These are phyloP conservation scores for Penicillium sp. DNA, from an alignment of 2,329 filamentous ascomycete genomes.

Conservation along the genomic window DNA sequence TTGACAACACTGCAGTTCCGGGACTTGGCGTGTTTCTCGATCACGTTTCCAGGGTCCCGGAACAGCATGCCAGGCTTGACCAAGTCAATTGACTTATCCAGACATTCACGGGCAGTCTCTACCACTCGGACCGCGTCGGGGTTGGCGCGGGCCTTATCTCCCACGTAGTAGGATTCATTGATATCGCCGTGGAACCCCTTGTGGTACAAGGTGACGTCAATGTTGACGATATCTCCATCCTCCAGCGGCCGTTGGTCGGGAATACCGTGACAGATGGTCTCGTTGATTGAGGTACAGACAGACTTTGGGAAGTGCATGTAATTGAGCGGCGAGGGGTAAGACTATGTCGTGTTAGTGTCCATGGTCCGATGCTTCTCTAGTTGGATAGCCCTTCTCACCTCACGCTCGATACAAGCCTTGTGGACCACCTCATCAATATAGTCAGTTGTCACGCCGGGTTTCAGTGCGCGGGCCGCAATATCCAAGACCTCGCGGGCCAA, in stretches of 20 bases:
- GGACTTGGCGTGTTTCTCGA: conserved; percentile 90
- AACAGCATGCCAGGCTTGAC: conserved; percentile 93
- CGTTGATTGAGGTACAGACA: conserved; percentile 92
- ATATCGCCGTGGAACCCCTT: conserved; percentile 93
- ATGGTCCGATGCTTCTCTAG: neutral
- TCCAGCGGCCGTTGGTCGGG: conserved; percentile 83
- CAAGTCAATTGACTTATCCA: conserved; percentile 85
- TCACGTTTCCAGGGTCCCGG: conserved; percentile 88
- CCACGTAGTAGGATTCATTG: conserved; percentile 98
- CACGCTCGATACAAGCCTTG: conserved; percentile 87
- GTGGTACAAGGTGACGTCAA: conserved; percentile 93
- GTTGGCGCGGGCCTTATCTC: conserved; percentile 79
- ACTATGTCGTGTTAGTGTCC: conserved; percentile 53
- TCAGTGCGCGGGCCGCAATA: conserved; percentile 77
- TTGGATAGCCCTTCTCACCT: conserved; percentile 59
- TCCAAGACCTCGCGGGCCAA: conserved; percentile 89
- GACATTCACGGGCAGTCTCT: conserved; percentile 82
- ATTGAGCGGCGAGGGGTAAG: conserved; percentile 91
- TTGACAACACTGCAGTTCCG: conserved; percentile 86
- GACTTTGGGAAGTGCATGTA: conserved; percentile 98
- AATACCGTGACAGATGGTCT: conserved; percentile 98
- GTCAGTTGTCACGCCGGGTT: conserved; percentile 93
- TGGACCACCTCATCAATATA: conserved; percentile 94
- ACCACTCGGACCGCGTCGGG: conserved; percentile 86
- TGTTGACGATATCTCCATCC: conserved; percentile 95